phyloP scores from a whole-genome alignment of 1,284 basidiomycete genomes.

The Ustilago esculenta region DNA sequence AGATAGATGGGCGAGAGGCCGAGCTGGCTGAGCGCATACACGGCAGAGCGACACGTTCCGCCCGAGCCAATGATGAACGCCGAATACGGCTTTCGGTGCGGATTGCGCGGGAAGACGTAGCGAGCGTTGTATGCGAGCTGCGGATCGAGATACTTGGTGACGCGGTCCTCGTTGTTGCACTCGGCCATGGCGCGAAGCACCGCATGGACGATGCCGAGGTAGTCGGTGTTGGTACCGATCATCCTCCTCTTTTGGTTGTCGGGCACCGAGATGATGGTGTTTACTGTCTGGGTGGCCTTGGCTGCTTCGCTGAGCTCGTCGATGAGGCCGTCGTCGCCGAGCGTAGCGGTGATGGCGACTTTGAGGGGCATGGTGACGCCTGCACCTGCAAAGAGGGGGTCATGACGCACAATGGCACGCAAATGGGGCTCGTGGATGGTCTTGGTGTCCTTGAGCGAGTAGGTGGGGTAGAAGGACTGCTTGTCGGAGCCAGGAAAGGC shows the following conservation, averaged over 20 bases:
- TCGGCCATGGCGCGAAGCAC: conserved; percentile 37
- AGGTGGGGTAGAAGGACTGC: conserved; percentile 34
- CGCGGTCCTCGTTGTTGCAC: conserved; percentile 21
- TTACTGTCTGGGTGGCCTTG: conserved; percentile 47
- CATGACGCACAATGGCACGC: conserved; percentile 27
- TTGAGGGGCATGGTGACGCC: conserved; percentile 56
- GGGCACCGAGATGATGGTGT: conserved; percentile 50
- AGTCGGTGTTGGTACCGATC: conserved; percentile 57
- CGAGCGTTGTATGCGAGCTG: conserved; percentile 12
- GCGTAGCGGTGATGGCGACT: conserved; percentile 36
- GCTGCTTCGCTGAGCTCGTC: conserved; percentile 50
- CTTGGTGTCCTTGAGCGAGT: conserved; percentile 49
- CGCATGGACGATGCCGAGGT: conserved; percentile 48
- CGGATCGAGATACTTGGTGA: conserved; percentile 35
- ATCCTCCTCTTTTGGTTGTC: conserved; percentile 25
- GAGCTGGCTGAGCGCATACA: conserved; percentile 47
- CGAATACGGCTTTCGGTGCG: conserved; percentile 31
- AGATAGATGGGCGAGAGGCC: conserved; percentile 48
- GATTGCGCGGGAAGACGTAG: conserved; percentile 29
- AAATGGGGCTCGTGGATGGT: conserved; percentile 46
- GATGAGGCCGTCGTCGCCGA: conserved; percentile 32
- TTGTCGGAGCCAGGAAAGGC: conserved; percentile 13
- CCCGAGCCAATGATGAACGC: conserved; percentile 57
- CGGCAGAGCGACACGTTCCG: conserved; percentile 49
- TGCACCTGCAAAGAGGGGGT: conserved; percentile 43